Percentiles rank a stretch among this genome's conserved stretches.
phyloP scores from a whole-genome alignment of 2,329 filamentous ascomycete genomes.

The Calonectria henricotiae region DNA sequence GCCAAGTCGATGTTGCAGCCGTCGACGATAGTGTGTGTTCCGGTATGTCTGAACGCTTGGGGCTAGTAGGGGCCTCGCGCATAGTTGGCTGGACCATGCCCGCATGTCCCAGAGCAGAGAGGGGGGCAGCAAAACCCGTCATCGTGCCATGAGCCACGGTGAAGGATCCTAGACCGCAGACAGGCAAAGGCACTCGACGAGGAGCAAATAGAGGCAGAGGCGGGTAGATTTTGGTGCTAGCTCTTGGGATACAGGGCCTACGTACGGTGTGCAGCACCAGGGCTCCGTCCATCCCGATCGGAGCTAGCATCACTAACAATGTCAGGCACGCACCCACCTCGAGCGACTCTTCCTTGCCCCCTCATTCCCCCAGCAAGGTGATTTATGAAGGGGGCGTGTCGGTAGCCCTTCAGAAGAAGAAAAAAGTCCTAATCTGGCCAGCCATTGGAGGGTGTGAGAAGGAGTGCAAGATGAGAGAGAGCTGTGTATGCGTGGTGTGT shows the following conservation, averaged over 20 bases:
- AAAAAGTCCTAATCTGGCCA: conserved; percentile 2
- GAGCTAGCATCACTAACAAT: conserved; percentile 50
- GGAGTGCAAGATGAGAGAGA: conserved; percentile 17
- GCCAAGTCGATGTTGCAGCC: conserved; percentile 26
- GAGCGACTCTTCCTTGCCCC: conserved; percentile 26
- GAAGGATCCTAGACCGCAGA: conserved; percentile 21
- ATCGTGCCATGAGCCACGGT: conserved; percentile 25
- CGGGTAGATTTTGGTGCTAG: not conserved
- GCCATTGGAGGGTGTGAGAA: conserved; percentile 37
- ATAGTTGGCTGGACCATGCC: conserved; percentile 25
- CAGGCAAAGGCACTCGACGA: not conserved
- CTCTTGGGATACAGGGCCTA: not conserved
- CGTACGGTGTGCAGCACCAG: conserved; percentile 39
- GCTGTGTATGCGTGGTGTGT: conserved; percentile 9
- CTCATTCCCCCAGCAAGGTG: conserved; percentile 35
- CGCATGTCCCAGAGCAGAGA: conserved; percentile 26
- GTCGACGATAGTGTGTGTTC: conserved; percentile 32
- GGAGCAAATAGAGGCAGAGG: not conserved
- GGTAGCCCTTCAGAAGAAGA: conserved; percentile 9
- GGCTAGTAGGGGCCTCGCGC: conserved; percentile 30
- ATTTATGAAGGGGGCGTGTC: conserved; percentile 28
- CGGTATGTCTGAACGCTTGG: conserved; percentile 29
- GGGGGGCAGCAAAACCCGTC: conserved; percentile 28
- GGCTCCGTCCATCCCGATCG: conserved; percentile 47
- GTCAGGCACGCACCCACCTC: conserved; percentile 49